Conservation (phyloP, 2,329 filamentous ascomycete species). For the Diaporthe nobilis region DNA sequence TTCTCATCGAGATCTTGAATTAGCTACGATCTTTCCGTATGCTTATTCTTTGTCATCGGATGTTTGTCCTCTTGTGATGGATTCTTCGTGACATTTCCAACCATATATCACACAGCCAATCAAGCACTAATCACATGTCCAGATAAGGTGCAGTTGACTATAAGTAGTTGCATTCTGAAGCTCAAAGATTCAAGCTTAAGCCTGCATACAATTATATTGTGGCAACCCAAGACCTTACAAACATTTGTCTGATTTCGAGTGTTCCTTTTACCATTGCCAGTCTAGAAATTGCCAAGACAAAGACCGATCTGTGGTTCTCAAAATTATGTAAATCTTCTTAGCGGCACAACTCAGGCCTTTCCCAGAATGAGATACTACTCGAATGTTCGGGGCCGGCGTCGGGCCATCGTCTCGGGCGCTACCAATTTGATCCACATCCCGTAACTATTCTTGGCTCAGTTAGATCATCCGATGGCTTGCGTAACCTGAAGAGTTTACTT, state of each 20-base stretch:
- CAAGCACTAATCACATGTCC: too few species aligned
- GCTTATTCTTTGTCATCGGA: not conserved
- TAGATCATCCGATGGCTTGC: not conserved
- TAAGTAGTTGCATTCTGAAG: not conserved
- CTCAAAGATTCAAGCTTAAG: not conserved
- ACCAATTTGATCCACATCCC: not conserved
- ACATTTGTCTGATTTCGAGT: not conserved
- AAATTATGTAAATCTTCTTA: not conserved
- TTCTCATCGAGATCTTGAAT: not conserved
- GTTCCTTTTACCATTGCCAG: not conserved
- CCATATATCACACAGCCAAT: not conserved
- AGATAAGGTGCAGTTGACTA: too few species aligned
- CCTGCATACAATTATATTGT: not conserved
- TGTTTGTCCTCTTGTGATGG: not conserved
- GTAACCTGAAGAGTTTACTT: not conserved
- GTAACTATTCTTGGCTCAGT: not conserved
- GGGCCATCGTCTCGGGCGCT: not conserved
- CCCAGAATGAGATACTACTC: not conserved
- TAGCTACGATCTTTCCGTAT: not conserved
- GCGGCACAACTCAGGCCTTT: not conserved
- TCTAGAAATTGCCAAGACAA: too few species aligned
- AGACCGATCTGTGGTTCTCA: not conserved
- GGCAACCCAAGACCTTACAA: too few species aligned
- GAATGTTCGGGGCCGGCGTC: conserved; percentile 9
- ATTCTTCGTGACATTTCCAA: not conserved